Evolutionary conservation across 257 asterid genomes (phyloP).

Genomic region (Forsythia suspensa): DNA sequence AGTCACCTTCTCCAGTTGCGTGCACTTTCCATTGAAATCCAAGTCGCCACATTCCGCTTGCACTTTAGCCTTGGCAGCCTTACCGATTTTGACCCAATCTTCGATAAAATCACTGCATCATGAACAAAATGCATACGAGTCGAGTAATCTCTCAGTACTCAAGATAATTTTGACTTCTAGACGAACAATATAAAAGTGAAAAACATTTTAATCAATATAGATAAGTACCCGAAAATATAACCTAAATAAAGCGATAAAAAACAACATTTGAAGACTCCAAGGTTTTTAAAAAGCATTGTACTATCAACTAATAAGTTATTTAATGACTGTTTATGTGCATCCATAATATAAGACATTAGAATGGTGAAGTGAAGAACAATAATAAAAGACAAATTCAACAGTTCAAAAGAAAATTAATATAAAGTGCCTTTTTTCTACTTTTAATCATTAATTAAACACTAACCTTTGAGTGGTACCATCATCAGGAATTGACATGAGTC

Average conservation of each 20-base stretch:
- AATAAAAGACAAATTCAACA: neutral
- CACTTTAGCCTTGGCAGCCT: constrained; percentile 69
- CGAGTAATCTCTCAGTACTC: neutral
- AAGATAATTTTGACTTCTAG: neutral
- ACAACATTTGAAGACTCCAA: neutral
- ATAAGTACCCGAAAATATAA: too few species aligned
- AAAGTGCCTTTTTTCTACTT: neutral
- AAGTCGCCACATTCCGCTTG: constrained; percentile 39
- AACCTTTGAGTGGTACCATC: constrained; percentile 77
- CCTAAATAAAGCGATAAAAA: neutral
- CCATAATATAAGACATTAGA: neutral
- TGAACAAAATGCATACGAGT: neutral
- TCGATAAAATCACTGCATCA: constrained; percentile 73
- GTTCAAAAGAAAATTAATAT: neutral
- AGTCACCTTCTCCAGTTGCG: constrained; percentile 69
- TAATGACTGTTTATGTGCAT: neutral
- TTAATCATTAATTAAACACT: neutral
- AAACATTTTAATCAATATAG: too few species aligned
- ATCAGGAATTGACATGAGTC: constrained; percentile 84
- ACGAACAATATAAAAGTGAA: neutral
- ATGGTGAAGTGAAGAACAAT: too few species aligned
- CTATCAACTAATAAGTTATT: neutral
- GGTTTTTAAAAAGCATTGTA: neutral
- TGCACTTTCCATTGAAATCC: constrained; percentile 54
- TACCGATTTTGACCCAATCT: constrained; percentile 83